Evolutionary conservation across 495 filamentous ascomycete species (phyloP), one percentile per base, ranked within the genome.

Genomic region (Massariosphaeria phaeospora): DNA sequence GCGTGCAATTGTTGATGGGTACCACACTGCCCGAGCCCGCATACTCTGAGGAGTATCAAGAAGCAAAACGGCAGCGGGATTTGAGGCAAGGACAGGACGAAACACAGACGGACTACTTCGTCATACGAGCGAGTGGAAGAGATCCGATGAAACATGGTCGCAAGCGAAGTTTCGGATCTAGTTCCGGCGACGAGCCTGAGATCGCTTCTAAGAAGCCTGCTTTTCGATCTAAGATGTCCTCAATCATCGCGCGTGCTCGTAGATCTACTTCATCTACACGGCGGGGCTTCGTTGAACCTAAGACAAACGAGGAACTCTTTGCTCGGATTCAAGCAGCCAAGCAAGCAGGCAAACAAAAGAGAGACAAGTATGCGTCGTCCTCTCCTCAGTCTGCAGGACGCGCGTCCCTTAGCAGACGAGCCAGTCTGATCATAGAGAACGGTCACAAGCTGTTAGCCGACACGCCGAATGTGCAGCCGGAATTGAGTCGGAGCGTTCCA

Each of bases 71-170:
- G n/a, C n/a, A n/a, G n/a, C n/a, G n/a, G n/a, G n/a, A n/a, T n/a
- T n/a, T n/a, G n/a, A n/a, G n/a, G n/a, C n/a, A n/a, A n/a, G 44
- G 27, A 0, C 20, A 31, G 26, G 73, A 67, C 49, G 70, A 68
- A 10, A 73, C 69, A 1, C 47, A 66, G 33, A 70, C 69, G 2
- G 67, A 70, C 39, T 77, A 73, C 52, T 77, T 77, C 63, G 61
- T 66, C 9, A 46, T 76, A 15, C 74, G 73, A 65, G 73, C 74
- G 1, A 58, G 69, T 47, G 75, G 73, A 7, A 67, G 75, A 21
- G 56, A 64, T 39, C 42, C 48, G 10, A 52, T 29, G 15, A 38
- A 42, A 13, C n/a, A 21, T 3, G n/a, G n/a, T n/a, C 65, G 48
- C 2, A 63, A 63, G 43, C 59, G 58, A 6, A 61, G 20, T 29